These are phyloP conservation scores for Cercis canadensis DNA, from an alignment of 306 rosid species.

Conservation along the genomic window DNA sequence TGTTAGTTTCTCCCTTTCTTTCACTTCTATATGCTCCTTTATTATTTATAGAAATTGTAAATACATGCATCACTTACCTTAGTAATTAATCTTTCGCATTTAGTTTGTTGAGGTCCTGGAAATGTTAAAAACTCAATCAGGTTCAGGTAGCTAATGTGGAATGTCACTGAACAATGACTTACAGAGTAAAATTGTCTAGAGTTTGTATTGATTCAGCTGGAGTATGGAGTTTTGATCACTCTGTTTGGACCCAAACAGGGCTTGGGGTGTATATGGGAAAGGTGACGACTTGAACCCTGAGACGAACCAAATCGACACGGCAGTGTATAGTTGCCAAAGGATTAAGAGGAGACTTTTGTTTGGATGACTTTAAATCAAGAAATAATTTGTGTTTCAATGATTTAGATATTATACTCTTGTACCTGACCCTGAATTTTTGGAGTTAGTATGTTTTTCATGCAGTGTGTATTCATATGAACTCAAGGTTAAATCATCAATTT, in stretches of 20 bases:
- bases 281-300: neutral
- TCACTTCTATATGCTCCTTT: neutral
- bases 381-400: no score
- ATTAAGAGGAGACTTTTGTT: neutral
- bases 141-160: neutral
- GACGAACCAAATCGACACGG: neutral
- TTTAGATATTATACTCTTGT: no score
- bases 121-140: neutral
- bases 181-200: no score
- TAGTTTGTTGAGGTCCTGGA: neutral
- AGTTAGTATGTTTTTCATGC: no score
- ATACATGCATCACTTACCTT: neutral
- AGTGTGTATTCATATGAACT: neutral
- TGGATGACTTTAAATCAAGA: neutral
- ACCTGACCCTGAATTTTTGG: no score
- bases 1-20: slow-evolving; percentile 54
- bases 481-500: neutral
- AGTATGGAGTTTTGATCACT: slow-evolving; percentile 8
- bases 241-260: neutral
- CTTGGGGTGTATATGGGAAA: neutral
- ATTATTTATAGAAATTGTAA: neutral
- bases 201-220: neutral
- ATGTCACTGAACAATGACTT: neutral
- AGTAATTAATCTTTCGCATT: neutral
- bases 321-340: neutral